Conservation (phyloP, 441 rosid genomes). For the Brassica hybrid region DNA sequence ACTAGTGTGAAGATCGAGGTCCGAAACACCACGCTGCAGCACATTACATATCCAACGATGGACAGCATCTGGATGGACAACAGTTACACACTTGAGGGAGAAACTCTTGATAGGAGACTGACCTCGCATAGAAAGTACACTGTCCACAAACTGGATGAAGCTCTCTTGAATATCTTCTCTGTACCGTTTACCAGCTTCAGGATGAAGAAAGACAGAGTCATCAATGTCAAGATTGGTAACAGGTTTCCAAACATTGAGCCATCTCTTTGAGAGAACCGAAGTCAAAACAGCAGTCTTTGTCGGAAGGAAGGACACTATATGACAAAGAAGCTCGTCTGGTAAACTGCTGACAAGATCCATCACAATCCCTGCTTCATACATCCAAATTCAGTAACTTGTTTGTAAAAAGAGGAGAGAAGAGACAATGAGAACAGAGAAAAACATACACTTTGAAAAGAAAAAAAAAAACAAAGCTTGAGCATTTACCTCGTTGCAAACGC, state of each 20-base stretch:
- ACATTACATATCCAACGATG: slow-evolving; percentile 4
- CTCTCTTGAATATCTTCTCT: background rate
- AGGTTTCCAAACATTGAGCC: background rate
- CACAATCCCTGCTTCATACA: too few species aligned
- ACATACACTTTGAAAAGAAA: too few species aligned
- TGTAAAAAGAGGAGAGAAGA: background rate
- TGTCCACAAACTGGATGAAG: background rate
- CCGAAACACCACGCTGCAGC: background rate
- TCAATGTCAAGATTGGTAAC: background rate
- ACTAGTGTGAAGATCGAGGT: background rate
- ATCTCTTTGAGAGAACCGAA: background rate
- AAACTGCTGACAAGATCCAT: background rate
- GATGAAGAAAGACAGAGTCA: background rate
- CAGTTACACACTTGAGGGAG: background rate
- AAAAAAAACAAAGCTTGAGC: too few species aligned
- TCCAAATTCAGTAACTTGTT: background rate
- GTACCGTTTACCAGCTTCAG: background rate
- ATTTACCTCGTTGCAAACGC: too few species aligned
- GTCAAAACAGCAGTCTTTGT: background rate
- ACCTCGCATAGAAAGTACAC: background rate
- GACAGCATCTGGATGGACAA: background rate
- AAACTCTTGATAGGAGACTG: background rate
- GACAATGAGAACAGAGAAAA: background rate
- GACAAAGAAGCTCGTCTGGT: slow-evolving; percentile 1
- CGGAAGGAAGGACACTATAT: background rate